Percentiles rank a stretch among this genome's conserved stretches.
Conservation (phyloP, 345 rosid species). For the Erodium maritimum region DNA sequence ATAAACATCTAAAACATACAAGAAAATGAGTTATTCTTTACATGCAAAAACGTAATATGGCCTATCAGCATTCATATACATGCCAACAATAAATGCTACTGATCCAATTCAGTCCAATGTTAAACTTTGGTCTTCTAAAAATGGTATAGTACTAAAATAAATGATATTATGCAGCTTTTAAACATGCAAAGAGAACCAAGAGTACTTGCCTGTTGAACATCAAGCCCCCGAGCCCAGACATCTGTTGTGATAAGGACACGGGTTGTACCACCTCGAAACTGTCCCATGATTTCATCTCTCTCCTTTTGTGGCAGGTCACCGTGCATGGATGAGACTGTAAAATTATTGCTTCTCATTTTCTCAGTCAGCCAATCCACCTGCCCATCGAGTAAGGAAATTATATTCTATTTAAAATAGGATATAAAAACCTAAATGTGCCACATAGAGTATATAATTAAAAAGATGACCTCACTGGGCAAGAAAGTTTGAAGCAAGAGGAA, state of each 20-base stretch:
- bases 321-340: conserved; percentile 94
- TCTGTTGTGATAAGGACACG: conserved; percentile 96
- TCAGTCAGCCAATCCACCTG: conserved; percentile 99
- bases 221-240: conserved; percentile 96
- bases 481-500: too few relatives aligned
- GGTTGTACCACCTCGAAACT: conserved; percentile 70
- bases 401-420: not conserved
- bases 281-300: conserved; percentile 81
- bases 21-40: not conserved
- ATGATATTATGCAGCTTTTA: too few relatives aligned
- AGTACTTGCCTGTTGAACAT: conserved; percentile 79
- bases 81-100: too few relatives aligned
- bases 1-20: not conserved
- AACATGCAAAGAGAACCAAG: not conserved
- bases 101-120: too few relatives aligned
- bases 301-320: conserved; percentile 99
- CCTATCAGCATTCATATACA: too few relatives aligned
- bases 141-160: too few relatives aligned
- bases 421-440: not conserved
- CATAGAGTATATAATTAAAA: not conserved
- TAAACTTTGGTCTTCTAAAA: too few relatives aligned
- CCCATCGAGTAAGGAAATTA: conserved; percentile 3
- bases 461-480: too few relatives aligned
- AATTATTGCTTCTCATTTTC: conserved; percentile 84
- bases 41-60: not conserved